These are phyloP conservation scores for Quercus engelmannii DNA, from an alignment of 306 rosid species.

Conservation along the genomic window DNA sequence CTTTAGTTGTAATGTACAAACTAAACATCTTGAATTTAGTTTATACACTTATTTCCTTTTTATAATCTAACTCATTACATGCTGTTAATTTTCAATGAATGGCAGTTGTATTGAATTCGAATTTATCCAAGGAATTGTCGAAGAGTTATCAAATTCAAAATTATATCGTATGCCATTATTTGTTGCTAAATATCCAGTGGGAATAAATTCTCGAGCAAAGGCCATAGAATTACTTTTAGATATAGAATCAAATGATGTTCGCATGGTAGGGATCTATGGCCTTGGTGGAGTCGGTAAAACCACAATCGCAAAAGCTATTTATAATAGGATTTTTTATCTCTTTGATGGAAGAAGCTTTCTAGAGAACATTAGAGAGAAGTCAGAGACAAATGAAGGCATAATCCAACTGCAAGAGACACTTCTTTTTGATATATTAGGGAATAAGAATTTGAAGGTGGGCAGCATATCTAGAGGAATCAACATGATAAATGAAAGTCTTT, in stretches of 20 bases:
- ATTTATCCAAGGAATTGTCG: not conserved
- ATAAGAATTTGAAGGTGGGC: not conserved
- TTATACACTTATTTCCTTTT: not conserved
- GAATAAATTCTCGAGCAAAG: not conserved
- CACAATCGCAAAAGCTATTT: not conserved
- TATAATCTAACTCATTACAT: not conserved
- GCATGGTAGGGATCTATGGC: slow-evolving; percentile 32
- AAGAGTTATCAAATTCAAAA: not conserved
- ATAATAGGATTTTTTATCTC: slow-evolving; percentile 2
- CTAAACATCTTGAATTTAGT: no score
- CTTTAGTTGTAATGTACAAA: no score
- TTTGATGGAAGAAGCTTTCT: not conserved
- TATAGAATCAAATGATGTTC: not conserved
- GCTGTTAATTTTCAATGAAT: not conserved
- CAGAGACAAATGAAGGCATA: not conserved
- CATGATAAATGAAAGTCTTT: not conserved
- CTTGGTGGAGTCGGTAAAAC: slow-evolving; percentile 27
- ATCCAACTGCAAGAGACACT: not conserved
- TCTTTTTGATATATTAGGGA: not conserved
- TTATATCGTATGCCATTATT: not conserved
- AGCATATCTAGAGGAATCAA: not conserved
- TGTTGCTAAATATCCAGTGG: not conserved
- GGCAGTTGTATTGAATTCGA: not conserved
- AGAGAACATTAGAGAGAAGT: not conserved
- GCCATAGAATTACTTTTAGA: not conserved